A percentile compares a stretch with the other conserved stretches of the same genome.
Conservation (phyloP, 2,329 filamentous ascomycete species). For the Pseudogymnoascus sp. region DNA sequence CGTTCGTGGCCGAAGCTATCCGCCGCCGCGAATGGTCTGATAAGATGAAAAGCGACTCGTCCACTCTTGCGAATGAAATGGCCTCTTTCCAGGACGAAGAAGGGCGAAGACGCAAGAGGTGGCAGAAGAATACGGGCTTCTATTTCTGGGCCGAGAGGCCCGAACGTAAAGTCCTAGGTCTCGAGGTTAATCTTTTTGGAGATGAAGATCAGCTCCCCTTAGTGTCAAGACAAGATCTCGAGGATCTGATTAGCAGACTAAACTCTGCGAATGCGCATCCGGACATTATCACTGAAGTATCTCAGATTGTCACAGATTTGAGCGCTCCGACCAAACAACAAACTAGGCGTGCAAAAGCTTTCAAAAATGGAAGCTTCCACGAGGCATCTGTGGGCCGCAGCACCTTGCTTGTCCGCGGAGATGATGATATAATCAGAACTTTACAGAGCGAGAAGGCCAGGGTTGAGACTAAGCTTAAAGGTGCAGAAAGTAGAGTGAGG, state of each 20-base stretch:
- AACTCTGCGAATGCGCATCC: conserved; percentile 57
- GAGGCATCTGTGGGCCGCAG: conserved; percentile 83
- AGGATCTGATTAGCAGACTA: conserved; percentile 61
- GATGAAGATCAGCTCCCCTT: conserved; percentile 75
- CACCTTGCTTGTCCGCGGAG: conserved; percentile 68
- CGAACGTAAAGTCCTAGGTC: conserved; percentile 62
- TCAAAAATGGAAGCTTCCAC: conserved; percentile 93
- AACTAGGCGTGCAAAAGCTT: conserved; percentile 77
- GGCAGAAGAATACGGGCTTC: conserved; percentile 77
- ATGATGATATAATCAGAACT: conserved; percentile 69
- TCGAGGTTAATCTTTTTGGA: conserved; percentile 79
- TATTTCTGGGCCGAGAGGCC: conserved; percentile 55
- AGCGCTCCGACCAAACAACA: conserved; percentile 79
- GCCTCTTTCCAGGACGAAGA: conserved; percentile 89
- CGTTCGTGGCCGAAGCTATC: conserved; percentile 77
- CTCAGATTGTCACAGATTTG: conserved; percentile 69
- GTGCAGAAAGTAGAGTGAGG: conserved; percentile 81
- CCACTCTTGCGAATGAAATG: conserved; percentile 85
- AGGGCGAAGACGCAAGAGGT: conserved; percentile 76
- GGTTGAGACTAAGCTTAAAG: conserved; percentile 65
- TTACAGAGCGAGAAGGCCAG: conserved; percentile 78
- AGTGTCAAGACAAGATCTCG: conserved; percentile 66
- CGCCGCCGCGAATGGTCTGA: conserved; percentile 84
- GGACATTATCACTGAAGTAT: conserved; percentile 60
- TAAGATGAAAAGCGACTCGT: conserved; percentile 80